Evolutionary conservation across 2,329 filamentous ascomycete genomes (phyloP).

Genomic region (Fonsecaea nubica): DNA sequence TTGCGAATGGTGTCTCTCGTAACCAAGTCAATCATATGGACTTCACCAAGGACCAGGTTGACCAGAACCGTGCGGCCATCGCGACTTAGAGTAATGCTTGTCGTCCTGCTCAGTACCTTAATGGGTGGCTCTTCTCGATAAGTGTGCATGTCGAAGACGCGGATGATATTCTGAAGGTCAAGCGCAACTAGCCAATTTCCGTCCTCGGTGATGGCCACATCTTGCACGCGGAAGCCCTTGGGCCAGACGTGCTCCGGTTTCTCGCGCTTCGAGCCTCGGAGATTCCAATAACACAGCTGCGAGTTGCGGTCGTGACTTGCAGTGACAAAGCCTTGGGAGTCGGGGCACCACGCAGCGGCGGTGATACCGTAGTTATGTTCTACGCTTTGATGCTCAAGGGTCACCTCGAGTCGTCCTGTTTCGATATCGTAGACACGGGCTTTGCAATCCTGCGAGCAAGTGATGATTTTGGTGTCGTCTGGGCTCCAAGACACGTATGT

Average conservation of each 20-base stretch:
- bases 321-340: slow-evolving; percentile 78
- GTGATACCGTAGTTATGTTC: slow-evolving; percentile 79
- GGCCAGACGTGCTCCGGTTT: slow-evolving; percentile 49
- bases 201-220: slow-evolving; percentile 81
- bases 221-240: slow-evolving; percentile 75
- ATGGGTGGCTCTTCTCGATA: slow-evolving; percentile 77
- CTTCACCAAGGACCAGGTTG: slow-evolving; percentile 77
- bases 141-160: slow-evolving; percentile 81
- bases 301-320: slow-evolving; percentile 73
- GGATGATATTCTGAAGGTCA: slow-evolving; percentile 71
- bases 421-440: slow-evolving; percentile 78
- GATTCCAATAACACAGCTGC: slow-evolving; percentile 74
- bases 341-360: slow-evolving; percentile 84
- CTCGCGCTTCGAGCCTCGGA: slow-evolving; percentile 43
- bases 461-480: slow-evolving; percentile 84
- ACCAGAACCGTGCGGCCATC: slow-evolving; percentile 84
- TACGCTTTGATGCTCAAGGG: slow-evolving; percentile 63
- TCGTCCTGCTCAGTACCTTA: slow-evolving; percentile 71
- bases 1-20: slow-evolving; percentile 73
- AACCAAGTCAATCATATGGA: slow-evolving; percentile 78
- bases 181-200: slow-evolving; percentile 81
- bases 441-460: slow-evolving; percentile 75
- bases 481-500: slow-evolving; percentile 90
- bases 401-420: slow-evolving; percentile 69
- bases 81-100: slow-evolving; percentile 78